Percentiles rank a stretch among this genome's conserved stretches.
These are phyloP conservation scores for Pseudopithomyces chartarum DNA, from an alignment of 2,329 filamentous ascomycete species.

Conservation along the genomic window DNA sequence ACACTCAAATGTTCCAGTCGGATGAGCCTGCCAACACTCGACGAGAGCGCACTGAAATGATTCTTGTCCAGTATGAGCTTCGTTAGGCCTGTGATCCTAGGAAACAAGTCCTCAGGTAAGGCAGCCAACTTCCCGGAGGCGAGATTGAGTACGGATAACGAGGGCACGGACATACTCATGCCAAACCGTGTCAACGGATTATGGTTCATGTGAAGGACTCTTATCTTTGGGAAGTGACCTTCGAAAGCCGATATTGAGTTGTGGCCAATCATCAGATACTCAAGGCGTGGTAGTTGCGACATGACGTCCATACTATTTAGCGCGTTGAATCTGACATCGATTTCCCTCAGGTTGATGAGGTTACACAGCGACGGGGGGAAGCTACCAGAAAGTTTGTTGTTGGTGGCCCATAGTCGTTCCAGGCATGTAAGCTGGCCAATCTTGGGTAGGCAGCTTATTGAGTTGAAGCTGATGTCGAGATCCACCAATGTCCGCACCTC, in stretches of 20 bases:
- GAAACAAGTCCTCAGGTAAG: slow-evolving; percentile 83
- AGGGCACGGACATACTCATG: slow-evolving; percentile 75
- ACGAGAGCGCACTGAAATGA: slow-evolving; percentile 88
- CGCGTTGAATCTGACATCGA: slow-evolving; percentile 92
- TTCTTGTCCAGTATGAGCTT: slow-evolving; percentile 92
- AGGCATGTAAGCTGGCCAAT: slow-evolving; percentile 80
- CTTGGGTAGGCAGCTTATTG: slow-evolving; percentile 77
- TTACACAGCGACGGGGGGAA: slow-evolving; percentile 75
- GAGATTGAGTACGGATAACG: slow-evolving; percentile 83
- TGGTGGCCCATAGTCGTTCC: slow-evolving; percentile 92
- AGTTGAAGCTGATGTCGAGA: slow-evolving; percentile 95
- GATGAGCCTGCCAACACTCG: slow-evolving; percentile 80
- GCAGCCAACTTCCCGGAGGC: slow-evolving; percentile 90
- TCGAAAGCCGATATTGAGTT: slow-evolving; percentile 90
- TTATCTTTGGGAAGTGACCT: slow-evolving; percentile 83
- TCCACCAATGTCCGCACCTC: slow-evolving; percentile 83
- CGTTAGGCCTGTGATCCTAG: slow-evolving; percentile 83
- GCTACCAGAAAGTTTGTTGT: slow-evolving; percentile 81
- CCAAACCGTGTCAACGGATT: slow-evolving; percentile 96
- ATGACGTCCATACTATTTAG: slow-evolving; percentile 89
- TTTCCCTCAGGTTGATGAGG: slow-evolving; percentile 80
- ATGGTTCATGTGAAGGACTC: slow-evolving; percentile 86
- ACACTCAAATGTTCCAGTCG: slow-evolving; percentile 92
- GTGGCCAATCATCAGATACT: slow-evolving; percentile 88
- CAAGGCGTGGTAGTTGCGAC: slow-evolving; percentile 80